These are phyloP conservation scores for Mucor lusitanicus DNA, from an alignment of 371 early-diverging fungal genomes.

Conservation along the genomic window DNA sequence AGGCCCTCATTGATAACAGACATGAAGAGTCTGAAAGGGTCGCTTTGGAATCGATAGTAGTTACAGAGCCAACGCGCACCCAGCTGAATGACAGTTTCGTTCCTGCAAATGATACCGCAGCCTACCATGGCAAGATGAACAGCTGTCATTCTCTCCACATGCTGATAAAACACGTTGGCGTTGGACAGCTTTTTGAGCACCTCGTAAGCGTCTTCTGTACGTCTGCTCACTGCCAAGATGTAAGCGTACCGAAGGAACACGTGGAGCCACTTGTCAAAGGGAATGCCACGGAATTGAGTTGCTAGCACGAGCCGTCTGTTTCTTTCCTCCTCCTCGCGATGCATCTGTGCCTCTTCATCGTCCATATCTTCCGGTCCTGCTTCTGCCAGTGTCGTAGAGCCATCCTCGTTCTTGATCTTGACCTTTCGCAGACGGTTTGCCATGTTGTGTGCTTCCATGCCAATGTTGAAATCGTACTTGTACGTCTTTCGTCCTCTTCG, in stretches of 20 bases:
- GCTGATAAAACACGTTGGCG: slow-evolving; percentile 73
- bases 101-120: slow-evolving; percentile 45
- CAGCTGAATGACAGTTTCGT: slow-evolving; percentile 42
- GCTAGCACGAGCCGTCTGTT: slow-evolving; percentile 19
- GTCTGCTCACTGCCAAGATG: slow-evolving; percentile 58
- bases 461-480: not conserved
- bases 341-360: slow-evolving; percentile 29
- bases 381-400: not conserved
- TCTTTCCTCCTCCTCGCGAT: slow-evolving; percentile 30
- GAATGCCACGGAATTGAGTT: slow-evolving; percentile 52
- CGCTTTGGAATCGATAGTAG: slow-evolving; percentile 41
- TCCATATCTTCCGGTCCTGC: slow-evolving; percentile 11
- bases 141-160: slow-evolving; percentile 41
- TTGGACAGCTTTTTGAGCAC: slow-evolving; percentile 57
- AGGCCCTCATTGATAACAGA: slow-evolving; percentile 33
- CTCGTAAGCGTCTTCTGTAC: slow-evolving; percentile 63
- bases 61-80: slow-evolving; percentile 52
- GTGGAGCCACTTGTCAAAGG: slow-evolving; percentile 65
- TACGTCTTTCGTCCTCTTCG: slow-evolving; percentile 13
- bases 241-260: slow-evolving; percentile 70
- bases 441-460: slow-evolving; percentile 36
- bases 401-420: slow-evolving; percentile 3
- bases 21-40: slow-evolving; percentile 59
- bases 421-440: slow-evolving; percentile 26
- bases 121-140: slow-evolving; percentile 69